Percentiles rank a stretch among this genome's conserved stretches.
Conservation (phyloP, 2,329 filamentous ascomycete species). For the Aspergillus fischeri region DNA sequence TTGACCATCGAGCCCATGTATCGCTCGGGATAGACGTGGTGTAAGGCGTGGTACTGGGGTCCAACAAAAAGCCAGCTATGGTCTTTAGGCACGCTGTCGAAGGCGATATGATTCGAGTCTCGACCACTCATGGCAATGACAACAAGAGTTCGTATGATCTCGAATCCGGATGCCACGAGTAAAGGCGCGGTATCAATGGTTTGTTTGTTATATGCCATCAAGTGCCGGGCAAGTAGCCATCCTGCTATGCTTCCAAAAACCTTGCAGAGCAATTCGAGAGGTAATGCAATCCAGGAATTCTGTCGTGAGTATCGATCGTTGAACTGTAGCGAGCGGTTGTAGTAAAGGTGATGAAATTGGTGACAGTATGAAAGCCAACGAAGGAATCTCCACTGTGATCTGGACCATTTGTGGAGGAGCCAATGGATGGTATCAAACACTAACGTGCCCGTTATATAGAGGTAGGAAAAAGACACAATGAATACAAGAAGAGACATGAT, state of each 20-base stretch:
- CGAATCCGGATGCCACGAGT: too few relatives aligned
- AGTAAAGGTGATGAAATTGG: conserved; percentile 19
- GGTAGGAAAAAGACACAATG: too few relatives aligned
- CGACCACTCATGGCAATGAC: conserved; percentile 11
- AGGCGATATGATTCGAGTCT: conserved; percentile 16
- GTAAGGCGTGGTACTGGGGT: conserved; percentile 15
- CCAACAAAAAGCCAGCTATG: conserved; percentile 14
- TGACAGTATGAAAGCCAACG: conserved; percentile 13
- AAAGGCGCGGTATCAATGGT: not conserved
- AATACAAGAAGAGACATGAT: too few relatives aligned
- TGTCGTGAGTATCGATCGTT: conserved; percentile 10
- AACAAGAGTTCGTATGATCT: conserved; percentile 1
- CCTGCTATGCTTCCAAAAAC: too few relatives aligned
- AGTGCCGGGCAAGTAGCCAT: not conserved
- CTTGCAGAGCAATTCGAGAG: conserved; percentile 10
- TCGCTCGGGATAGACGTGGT: conserved; percentile 15
- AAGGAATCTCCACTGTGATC: conserved; percentile 10
- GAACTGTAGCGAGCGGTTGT: conserved; percentile 14
- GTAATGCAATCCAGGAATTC: conserved; percentile 15
- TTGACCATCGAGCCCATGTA: conserved; percentile 18
- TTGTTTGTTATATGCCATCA: too few relatives aligned
- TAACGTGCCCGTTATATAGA: too few relatives aligned
- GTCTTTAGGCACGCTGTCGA: conserved; percentile 14
- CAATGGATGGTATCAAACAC: conserved; percentile 15
- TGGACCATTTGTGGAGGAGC: conserved; percentile 13